These are phyloP conservation scores for Fomitopsis pinicola DNA, from an alignment of 1,284 basidiomycete genomes.

Conservation along the genomic window DNA sequence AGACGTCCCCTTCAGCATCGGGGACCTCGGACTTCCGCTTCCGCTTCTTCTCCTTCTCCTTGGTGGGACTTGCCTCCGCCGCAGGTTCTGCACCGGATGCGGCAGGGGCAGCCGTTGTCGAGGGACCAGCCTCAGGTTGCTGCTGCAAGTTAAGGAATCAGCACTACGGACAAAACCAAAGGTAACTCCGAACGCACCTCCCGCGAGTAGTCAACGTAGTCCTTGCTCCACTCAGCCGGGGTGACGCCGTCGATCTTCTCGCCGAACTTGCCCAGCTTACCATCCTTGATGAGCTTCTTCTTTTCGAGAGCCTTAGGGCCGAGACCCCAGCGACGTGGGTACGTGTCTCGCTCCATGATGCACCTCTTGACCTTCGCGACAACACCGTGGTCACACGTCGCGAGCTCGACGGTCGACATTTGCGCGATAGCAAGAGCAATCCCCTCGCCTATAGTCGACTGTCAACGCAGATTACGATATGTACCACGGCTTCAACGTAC, in stretches of 20 bases:
- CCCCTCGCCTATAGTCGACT: conserved; percentile 67
- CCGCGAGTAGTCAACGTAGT: conserved; percentile 89
- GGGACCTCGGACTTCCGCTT: conserved; percentile 66
- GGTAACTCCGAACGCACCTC: conserved; percentile 33
- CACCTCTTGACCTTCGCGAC: conserved; percentile 99
- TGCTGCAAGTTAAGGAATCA: conserved; percentile 13
- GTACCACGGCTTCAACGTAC: conserved; percentile 27
- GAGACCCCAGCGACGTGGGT: conserved; percentile 97
- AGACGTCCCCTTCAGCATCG: conserved; percentile 38
- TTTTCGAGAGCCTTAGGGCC: conserved; percentile 96
- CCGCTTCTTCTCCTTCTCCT: conserved; percentile 66
- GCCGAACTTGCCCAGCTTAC: conserved; percentile 95
- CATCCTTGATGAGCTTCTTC: conserved; percentile 97
- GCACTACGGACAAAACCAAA: not conserved
- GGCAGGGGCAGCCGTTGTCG: conserved; percentile 22
- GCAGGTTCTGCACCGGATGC: conserved; percentile 23
- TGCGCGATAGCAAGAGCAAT: conserved; percentile 97
- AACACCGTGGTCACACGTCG: conserved; percentile 98
- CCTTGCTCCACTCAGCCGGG: conserved; percentile 86
- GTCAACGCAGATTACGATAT: not conserved
- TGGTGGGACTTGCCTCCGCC: conserved; percentile 37
- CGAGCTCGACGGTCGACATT: conserved; percentile 98
- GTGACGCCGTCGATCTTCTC: conserved; percentile 90
- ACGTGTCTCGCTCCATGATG: conserved; percentile 99
- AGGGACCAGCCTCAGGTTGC: conserved; percentile 44